A percentile compares a stretch with the other conserved stretches of the same genome.
phyloP scores from a whole-genome alignment of 306 rosid species.

The Corylus heterophylla region DNA sequence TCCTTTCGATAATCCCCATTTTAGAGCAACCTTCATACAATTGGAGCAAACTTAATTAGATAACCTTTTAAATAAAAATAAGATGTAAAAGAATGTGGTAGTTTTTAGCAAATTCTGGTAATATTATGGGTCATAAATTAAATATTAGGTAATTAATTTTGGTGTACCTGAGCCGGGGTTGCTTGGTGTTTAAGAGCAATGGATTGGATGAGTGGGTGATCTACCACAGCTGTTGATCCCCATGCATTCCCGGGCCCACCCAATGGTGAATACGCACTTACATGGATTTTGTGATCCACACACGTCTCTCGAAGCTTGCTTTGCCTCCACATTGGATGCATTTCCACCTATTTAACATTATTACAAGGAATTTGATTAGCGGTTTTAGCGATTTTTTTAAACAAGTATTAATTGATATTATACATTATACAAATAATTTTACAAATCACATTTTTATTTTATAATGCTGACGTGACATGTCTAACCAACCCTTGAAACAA shows the following conservation, averaged over 20 bases:
- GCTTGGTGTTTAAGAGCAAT: constrained; percentile 64
- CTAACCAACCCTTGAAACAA: no score
- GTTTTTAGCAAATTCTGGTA: no score
- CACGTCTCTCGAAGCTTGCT: constrained; percentile 55
- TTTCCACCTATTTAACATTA: constrained; percentile 55
- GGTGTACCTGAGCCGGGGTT: constrained; percentile 74
- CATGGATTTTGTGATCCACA: constrained; percentile 63
- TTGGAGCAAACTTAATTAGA: not conserved
- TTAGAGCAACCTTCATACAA: constrained; percentile 61
- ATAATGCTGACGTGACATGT: no score
- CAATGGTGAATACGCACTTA: constrained; percentile 88
- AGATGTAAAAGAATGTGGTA: not conserved
- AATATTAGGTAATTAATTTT: no score
- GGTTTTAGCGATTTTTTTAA: not conserved
- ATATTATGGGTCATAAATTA: no score
- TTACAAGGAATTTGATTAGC: not conserved
- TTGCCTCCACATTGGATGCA: constrained; percentile 97
- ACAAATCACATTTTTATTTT: no score
- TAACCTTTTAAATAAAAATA: not conserved
- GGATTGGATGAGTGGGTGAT: constrained; percentile 55
- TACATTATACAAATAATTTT: no score
- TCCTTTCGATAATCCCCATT: constrained; percentile 78
- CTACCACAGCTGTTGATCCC: constrained; percentile 81
- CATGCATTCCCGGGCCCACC: constrained; percentile 92
- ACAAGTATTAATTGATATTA: not conserved